Percentiles rank a stretch among this genome's conserved stretches.
Evolutionary conservation across 495 filamentous ascomycete species (phyloP).

Genomic region (Penicillium waksmanii): DNA sequence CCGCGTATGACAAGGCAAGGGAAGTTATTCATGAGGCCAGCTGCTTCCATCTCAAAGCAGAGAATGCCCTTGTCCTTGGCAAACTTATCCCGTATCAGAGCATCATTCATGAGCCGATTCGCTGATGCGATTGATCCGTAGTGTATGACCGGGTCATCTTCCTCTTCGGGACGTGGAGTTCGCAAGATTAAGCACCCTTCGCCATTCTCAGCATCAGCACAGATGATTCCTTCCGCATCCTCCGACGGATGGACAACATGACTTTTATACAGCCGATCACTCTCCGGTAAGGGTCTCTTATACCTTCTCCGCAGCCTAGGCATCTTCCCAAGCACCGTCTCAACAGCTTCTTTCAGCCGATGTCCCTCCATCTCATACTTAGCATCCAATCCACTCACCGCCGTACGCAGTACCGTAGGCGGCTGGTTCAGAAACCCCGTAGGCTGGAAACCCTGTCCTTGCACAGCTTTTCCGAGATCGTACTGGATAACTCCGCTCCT

Average conservation of each 20-base stretch:
- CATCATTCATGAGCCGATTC: conserved; percentile 33
- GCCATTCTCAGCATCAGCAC: no score
- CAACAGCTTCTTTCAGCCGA: conserved; percentile 26
- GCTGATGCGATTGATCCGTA: conserved; percentile 35
- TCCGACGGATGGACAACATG: conserved; percentile 35
- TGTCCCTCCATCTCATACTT: conserved; percentile 23
- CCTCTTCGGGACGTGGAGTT: conserved; percentile 24
- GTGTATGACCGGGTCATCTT: conserved; percentile 32
- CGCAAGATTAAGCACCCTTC: no score
- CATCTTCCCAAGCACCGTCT: conserved; percentile 20
- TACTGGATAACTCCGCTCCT: conserved; percentile 44
- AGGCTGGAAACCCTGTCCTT: conserved; percentile 17
- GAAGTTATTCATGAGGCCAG: conserved; percentile 42
- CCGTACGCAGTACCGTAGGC: conserved; percentile 23
- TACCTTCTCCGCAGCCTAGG: conserved; percentile 28
- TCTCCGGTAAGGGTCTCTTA: conserved; percentile 27
- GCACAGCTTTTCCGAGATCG: conserved; percentile 37
- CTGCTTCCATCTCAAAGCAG: conserved; percentile 48
- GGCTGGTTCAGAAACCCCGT: conserved; percentile 42
- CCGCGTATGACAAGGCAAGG: conserved; percentile 43
- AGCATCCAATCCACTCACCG: conserved; percentile 20
- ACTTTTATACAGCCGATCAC: conserved; percentile 40
- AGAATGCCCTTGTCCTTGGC: conserved; percentile 35
- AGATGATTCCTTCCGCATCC: no score
- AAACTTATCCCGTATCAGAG: conserved; percentile 28